These are phyloP conservation scores for Daucus carota DNA, from an alignment of 129 eudicot species.

Conservation along the genomic window DNA sequence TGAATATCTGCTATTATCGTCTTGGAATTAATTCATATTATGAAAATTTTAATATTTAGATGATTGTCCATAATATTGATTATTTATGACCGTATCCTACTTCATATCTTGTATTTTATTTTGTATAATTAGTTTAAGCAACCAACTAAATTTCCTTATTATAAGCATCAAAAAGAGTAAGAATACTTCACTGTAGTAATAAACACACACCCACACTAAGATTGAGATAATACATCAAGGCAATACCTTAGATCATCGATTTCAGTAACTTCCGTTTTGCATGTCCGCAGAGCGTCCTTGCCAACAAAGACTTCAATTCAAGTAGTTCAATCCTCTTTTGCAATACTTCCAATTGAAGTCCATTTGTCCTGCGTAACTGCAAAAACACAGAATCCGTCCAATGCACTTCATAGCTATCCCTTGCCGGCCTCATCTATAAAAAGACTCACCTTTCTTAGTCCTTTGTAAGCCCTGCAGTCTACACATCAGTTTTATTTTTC, in stretches of 20 bases:
- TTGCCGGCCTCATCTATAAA: constrained; percentile 8
- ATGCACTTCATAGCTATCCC: background rate
- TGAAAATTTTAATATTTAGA: too few relatives aligned
- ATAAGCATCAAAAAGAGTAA: background rate
- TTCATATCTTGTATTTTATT: background rate
- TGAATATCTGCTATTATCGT: background rate
- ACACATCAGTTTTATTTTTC: background rate
- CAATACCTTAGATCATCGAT: background rate
- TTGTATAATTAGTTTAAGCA: background rate
- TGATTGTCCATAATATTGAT: too few relatives aligned
- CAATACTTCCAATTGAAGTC: constrained; percentile 31
- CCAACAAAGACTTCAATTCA: constrained; percentile 16
- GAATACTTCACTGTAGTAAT: background rate
- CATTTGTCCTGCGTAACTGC: constrained; percentile 16
- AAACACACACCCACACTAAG: background rate
- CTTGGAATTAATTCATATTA: background rate
- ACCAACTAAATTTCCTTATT: background rate
- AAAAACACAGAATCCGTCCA: background rate
- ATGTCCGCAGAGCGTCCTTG: constrained; percentile 44
- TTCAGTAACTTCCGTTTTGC: constrained; percentile 29
- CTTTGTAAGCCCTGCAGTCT: background rate
- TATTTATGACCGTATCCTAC: background rate
- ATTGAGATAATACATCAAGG: background rate
- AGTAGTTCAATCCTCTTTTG: constrained; percentile 33
- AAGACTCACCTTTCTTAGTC: background rate